phyloP scores from a whole-genome alignment of 192 early-diverging fungal species.

The Umbelopsis ramanniana region DNA sequence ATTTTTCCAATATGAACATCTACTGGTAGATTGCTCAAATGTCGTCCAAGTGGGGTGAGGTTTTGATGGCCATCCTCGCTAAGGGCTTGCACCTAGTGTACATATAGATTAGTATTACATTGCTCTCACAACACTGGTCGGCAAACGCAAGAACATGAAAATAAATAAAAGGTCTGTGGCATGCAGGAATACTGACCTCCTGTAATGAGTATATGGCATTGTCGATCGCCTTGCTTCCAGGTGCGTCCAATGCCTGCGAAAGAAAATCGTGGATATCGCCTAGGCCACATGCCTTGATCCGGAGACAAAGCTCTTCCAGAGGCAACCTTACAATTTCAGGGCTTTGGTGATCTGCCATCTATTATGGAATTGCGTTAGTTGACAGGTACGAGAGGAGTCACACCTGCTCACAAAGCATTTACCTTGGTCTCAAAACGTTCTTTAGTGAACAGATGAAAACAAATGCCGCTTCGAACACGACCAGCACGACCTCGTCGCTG shows the following conservation, averaged over 20 bases:
- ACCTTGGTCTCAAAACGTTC: constrained; percentile 50
- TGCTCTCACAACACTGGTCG: no score
- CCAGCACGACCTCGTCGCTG: constrained; percentile 88
- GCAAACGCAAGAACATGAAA: background rate
- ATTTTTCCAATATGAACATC: constrained; percentile 76
- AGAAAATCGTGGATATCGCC: constrained; percentile 52
- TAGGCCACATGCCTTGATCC: constrained; percentile 58
- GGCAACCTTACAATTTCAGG: constrained; percentile 78
- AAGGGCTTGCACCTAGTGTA: constrained; percentile 53
- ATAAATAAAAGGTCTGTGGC: background rate
- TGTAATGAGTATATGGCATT: constrained; percentile 56
- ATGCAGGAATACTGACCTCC: constrained; percentile 46
- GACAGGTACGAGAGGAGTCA: background rate
- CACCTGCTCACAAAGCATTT: background rate
- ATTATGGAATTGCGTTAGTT: background rate
- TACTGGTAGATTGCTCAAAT: constrained; percentile 66
- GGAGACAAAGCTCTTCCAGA: constrained; percentile 74
- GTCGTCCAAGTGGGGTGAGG: constrained; percentile 64
- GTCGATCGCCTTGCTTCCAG: constrained; percentile 47
- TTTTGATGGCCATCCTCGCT: constrained; percentile 34
- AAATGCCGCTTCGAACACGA: constrained; percentile 73
- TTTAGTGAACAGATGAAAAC: constrained; percentile 73
- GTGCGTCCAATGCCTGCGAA: constrained; percentile 58
- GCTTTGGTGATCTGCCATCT: constrained; percentile 56
- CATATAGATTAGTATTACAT: no score